Evolutionary conservation across 225 moss, liverwort and hornwort species (phyloP).

Genomic region (Rhytidiadelphus loreus): DNA sequence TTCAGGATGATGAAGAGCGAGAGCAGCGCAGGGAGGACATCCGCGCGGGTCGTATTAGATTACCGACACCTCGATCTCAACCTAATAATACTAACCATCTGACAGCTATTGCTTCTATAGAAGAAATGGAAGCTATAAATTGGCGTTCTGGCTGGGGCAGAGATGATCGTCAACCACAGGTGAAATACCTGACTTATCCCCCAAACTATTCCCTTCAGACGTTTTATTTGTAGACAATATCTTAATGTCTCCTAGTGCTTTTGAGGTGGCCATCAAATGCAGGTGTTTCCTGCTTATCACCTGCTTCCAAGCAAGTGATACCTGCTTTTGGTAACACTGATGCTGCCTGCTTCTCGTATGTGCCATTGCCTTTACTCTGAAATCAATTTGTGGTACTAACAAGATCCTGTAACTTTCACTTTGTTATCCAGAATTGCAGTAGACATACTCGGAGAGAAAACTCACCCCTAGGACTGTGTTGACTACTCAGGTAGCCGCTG

Average conservation of each 20-base stretch:
- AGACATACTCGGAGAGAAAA: not conserved
- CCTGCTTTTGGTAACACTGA: not conserved
- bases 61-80: slow-evolving; percentile 6
- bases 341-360: not conserved
- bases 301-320: not conserved
- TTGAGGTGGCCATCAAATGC: not conserved
- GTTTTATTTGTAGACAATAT: not conserved
- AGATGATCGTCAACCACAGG: slow-evolving; percentile 16
- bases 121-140: slow-evolving; percentile 10
- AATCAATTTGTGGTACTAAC: not conserved
- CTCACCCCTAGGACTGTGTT: slow-evolving; percentile 5
- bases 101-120: not conserved
- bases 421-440: slow-evolving; percentile 10
- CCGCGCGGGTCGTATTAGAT: slow-evolving; percentile 6
- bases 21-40: slow-evolving; percentile 24
- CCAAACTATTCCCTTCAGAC: not conserved
- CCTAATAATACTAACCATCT: not conserved
- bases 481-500: slow-evolving; percentile 10
- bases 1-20: slow-evolving; percentile 42
- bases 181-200: not conserved
- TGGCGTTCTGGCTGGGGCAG: slow-evolving; percentile 17
- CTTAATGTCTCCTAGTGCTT: not conserved
- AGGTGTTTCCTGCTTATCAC: not conserved
- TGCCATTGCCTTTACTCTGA: not conserved
- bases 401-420: not conserved